Conservation (phyloP, 305 asterid species). For the Fraxinus latifolia region DNA sequence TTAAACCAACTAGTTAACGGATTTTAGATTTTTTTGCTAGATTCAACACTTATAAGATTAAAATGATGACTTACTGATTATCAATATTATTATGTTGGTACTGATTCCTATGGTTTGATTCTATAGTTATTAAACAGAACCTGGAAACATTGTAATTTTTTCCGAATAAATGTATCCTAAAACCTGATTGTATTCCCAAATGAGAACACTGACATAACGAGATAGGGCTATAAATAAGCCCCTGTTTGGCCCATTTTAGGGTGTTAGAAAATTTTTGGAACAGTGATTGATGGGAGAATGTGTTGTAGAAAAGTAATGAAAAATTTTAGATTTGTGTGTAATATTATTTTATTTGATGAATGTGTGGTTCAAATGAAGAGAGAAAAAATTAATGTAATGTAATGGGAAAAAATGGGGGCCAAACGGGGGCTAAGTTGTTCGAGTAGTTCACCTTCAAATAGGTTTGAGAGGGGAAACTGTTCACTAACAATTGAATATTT, state of each 20-base stretch:
- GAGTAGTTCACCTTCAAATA: not conserved
- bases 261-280: too few species aligned
- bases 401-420: too few species aligned
- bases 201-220: not conserved
- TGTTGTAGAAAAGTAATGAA: too few species aligned
- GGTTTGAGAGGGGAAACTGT: not conserved
- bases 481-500: not conserved
- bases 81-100: not conserved
- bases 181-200: not conserved
- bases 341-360: too few species aligned
- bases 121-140: not conserved
- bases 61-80: not conserved
- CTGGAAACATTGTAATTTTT: not conserved
- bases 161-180: not conserved
- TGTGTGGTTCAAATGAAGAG: too few species aligned
- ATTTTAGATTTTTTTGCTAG: not conserved
- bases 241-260: too few species aligned
- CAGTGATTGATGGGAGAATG: too few species aligned
- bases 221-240: not conserved
- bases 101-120: not conserved
- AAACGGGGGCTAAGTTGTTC: not conserved
- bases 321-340: too few species aligned
- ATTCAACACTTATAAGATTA: not conserved
- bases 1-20: not conserved
- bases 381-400: too few species aligned